These are phyloP conservation scores for Alternaria ethzedia DNA, from an alignment of 2,329 filamentous ascomycete genomes.

Conservation along the genomic window DNA sequence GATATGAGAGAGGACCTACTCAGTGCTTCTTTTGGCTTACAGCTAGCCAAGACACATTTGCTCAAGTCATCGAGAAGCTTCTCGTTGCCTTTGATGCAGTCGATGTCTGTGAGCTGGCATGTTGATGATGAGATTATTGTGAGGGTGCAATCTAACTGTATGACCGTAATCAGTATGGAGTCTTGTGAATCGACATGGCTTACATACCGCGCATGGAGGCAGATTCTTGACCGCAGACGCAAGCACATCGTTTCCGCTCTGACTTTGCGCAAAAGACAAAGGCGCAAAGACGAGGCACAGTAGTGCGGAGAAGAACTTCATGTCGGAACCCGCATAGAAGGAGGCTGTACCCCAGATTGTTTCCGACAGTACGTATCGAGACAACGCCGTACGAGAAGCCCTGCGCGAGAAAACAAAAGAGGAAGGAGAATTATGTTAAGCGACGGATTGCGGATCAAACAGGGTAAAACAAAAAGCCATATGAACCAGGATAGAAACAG, in stretches of 20 bases:
- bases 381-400: neutral
- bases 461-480: neutral
- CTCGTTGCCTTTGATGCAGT: slow-evolving; percentile 30
- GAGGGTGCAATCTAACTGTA: slow-evolving; percentile 31
- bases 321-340: neutral
- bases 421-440: neutral
- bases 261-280: slow-evolving; percentile 9
- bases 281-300: slow-evolving; percentile 2
- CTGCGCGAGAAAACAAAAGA: neutral
- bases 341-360: neutral
- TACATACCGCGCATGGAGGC: slow-evolving; percentile 17
- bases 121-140: slow-evolving; percentile 24
- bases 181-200: fast-evolving
- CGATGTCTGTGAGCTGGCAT: slow-evolving; percentile 33
- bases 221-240: slow-evolving; percentile 10
- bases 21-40: slow-evolving; percentile 32
- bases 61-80: slow-evolving; percentile 21
- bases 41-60: slow-evolving; percentile 28
- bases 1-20: slow-evolving; percentile 22
- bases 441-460: neutral
- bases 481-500: neutral
- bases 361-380: neutral
- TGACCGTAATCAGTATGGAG: neutral
- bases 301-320: slow-evolving; percentile 4
- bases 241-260: slow-evolving; percentile 10